Percentiles rank a stretch among this genome's conserved stretches.
These are phyloP conservation scores for Ichthyophthirius multifiliis DNA, from an alignment of 169 alveolate species.

Conservation along the genomic window DNA sequence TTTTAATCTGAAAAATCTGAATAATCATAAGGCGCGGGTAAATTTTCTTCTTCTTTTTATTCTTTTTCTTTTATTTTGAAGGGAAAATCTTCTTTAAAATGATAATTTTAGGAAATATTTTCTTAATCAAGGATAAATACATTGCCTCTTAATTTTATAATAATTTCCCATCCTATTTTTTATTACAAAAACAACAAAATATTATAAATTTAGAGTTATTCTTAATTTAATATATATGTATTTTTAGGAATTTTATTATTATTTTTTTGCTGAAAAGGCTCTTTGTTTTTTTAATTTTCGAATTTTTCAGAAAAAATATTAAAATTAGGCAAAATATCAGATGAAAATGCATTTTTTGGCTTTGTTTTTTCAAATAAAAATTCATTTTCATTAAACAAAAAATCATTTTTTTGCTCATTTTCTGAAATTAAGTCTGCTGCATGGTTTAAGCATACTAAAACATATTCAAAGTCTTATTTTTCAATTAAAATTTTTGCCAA, in stretches of 20 bases:
- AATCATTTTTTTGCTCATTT: neutral
- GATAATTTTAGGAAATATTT: neutral
- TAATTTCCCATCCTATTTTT: conserved; percentile 6
- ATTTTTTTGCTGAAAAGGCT: neutral
- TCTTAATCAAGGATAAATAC: neutral
- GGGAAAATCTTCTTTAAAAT: neutral
- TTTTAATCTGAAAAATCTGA: neutral
- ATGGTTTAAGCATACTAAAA: neutral
- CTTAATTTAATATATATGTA: neutral
- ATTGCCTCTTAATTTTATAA: neutral
- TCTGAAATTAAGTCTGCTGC: neutral
- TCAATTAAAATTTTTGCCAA: neutral
- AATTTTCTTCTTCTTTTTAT: neutral
- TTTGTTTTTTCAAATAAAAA: neutral
- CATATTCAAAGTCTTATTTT: neutral
- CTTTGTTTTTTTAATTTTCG: neutral
- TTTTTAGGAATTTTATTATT: neutral
- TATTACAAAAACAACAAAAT: neutral
- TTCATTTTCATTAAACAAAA: neutral
- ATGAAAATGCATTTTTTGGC: too few species aligned
- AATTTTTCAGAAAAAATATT: too few species aligned
- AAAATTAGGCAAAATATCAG: too few species aligned
- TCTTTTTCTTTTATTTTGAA: neutral
- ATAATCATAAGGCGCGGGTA: neutral
- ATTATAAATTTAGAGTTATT: neutral